Evolutionary conservation across 495 filamentous ascomycete genomes (phyloP), one percentile per base, ranked within the genome.

Genomic region (Aspergillus carlsbadensis): DNA sequence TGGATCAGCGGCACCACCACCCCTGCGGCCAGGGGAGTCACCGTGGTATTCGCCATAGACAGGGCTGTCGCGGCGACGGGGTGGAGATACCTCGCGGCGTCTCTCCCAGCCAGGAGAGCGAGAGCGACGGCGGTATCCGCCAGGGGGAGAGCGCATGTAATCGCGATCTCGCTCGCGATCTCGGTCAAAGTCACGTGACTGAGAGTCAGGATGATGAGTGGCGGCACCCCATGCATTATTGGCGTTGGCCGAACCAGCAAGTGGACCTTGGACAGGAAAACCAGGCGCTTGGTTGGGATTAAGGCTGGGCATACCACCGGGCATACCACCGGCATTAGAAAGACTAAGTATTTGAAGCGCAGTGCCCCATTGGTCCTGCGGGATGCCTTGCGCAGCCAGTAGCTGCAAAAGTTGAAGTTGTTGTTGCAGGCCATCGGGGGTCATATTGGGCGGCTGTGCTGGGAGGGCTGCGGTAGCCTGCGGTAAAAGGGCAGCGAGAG

Each of bases 61-160:
- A 29, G 87, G 87, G 65, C 87, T 90, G 53, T 86, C 83, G 54
- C 85, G 81, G 58, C 82, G 83, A 54, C 81, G 82, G 54, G 79
- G 78, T 22, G 82, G 80, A 6, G 79, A 81, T 8, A 71, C 74
- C 45, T 83, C 81, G 52, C 83, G 76, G 52, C 83, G 84, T 73
- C 88, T 87, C 62, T 80, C 82, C 68, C 86, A 88, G 35, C 78
- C 78, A 34, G 88, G 87, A 26, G 91, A 94, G 41, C 90, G 82
- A 34, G 90, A 94, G 18, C 89, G 85, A 49, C 85, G 83, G 40
- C 87, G 86, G 65, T 84, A 85, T 52, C 81, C 81, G 48, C 74
- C 71, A 31, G 80, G 74, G 21, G 82, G 83, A 15, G 84, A 86
- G 44, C 81, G 78, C 67, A 77, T 71, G 64, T 77, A 82, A 39